phyloP scores from a whole-genome alignment of 441 rosid genomes.

The Corymbia citriodora region DNA sequence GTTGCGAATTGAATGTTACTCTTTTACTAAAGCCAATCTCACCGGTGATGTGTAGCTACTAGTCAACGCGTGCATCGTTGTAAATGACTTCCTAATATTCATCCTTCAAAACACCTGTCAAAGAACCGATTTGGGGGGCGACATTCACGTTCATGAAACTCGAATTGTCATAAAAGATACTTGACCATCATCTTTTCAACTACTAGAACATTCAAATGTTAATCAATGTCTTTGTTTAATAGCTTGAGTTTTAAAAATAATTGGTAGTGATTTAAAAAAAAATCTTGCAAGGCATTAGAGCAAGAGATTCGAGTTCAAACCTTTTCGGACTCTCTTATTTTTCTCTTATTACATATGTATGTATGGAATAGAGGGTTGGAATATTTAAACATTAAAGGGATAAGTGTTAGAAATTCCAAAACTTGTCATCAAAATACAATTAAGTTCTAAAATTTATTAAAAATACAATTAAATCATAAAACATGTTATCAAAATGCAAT shows the following conservation, averaged over 20 bases:
- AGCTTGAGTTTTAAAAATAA: background rate
- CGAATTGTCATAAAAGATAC: background rate
- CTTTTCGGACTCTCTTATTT: rapidly evolving
- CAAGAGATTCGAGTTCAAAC: rapidly evolving
- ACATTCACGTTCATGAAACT: background rate
- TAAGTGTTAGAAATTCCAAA: too few species aligned
- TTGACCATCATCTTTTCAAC: background rate
- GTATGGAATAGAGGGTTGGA: background rate
- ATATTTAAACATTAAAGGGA: background rate
- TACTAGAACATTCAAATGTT: background rate
- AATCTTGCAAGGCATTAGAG: rapidly evolving
- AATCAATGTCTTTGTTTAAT: background rate
- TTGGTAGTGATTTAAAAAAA: rapidly evolving
- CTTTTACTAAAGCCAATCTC: background rate
- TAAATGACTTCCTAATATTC: background rate
- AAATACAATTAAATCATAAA: too few species aligned
- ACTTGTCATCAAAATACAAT: too few species aligned
- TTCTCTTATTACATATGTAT: background rate
- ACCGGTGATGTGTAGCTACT: background rate
- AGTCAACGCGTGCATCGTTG: background rate
- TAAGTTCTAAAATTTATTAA: too few species aligned
- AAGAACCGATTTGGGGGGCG: background rate
- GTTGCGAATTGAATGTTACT: background rate
- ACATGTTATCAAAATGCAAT: too few species aligned
- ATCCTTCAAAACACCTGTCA: background rate